Evolutionary conservation across 495 filamentous ascomycete genomes (phyloP), one percentile per base, ranked within the genome.

Genomic region (Xylaria longipes): DNA sequence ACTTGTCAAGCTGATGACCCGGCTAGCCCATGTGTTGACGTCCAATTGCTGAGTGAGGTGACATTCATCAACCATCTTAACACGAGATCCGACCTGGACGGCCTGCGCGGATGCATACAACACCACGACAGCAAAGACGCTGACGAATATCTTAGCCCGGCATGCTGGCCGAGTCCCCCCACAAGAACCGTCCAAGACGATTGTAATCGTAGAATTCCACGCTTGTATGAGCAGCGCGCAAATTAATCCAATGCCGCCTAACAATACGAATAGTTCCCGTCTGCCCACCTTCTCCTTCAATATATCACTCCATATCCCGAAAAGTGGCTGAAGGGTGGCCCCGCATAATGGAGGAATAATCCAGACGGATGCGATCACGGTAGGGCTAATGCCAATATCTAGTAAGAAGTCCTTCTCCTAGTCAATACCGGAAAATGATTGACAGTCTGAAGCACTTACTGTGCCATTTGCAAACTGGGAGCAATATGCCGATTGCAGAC

Each of bases 261-360:
- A 1, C n/a, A 50, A 25, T 3, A 50, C 46, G 20, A 50, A 50
- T 3, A n/a, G 46, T 12, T 50, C 46, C 20, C 46, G 31, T 37
- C 57, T 61, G 3, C 57, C 57, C 15, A 37, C 29, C 33, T 61
- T 61, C 33, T 20, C 33, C 33, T 61, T 61, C 33, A 61, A 39
- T 37, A 1, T 37, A 39, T 61, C 57, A 37, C 33, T 61, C 33
- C 39, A n/a, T 39, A 61, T 61, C 20, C 57, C 57, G 9, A 61
- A 39, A 35, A 39, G 4, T 61, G 33, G 57, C 57, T 61, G 57
- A 5, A 61, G 20, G 31, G 57, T 61, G 9, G 57, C 57, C 9
- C 57, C 57, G 33, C 57, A 61, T 61, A 61, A 35, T 22, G 57
- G 57, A 9, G 57, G 57, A 37, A 61, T 61, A 7, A 61, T 61